A percentile compares a stretch with the other conserved stretches of the same genome.
Conservation (phyloP, 208 protist species). For the Wallacemonas sp. region DNA sequence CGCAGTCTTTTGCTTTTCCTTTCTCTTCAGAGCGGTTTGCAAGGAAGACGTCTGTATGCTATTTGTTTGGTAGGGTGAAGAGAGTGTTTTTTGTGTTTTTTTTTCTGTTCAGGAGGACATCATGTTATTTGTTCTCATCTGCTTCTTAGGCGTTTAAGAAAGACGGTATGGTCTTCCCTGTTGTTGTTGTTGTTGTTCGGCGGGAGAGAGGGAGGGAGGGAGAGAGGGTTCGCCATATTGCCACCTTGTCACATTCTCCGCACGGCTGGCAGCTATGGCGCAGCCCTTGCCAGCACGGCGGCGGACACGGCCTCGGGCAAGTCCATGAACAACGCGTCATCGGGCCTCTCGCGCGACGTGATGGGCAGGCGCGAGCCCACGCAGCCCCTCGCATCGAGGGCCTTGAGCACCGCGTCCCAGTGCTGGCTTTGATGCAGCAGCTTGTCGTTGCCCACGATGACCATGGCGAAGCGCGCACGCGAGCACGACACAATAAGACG, state of each 20-base stretch:
- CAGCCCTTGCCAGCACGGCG: conserved; percentile 29
- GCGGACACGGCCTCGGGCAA: conserved; percentile 34
- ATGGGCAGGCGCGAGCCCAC: conserved; percentile 77
- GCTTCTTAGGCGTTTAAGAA: no score
- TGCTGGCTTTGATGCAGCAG: conserved; percentile 77
- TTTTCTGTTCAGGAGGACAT: neutral
- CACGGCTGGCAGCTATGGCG: no score
- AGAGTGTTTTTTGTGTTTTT: neutral
- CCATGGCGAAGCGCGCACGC: conserved; percentile 91
- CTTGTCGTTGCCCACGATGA: conserved; percentile 82
- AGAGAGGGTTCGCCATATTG: no score
- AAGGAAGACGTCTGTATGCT: no score
- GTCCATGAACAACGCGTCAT: neutral
- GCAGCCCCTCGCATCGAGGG: conserved; percentile 50
- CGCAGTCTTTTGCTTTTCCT: no score
- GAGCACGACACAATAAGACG: conserved; percentile 95
- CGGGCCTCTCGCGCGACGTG: conserved; percentile 39
- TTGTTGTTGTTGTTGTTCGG: no score
- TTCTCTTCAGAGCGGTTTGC: no score
- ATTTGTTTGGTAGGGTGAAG: no score
- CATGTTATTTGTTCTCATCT: no score
- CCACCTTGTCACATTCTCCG: no score
- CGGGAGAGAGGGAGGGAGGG: no score
- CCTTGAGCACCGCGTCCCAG: conserved; percentile 72
- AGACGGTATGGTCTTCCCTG: no score